Evolutionary conservation across 2,329 filamentous ascomycete genomes (phyloP), one percentile per base, ranked within the genome.

Genomic region (Claviceps digitariae): DNA sequence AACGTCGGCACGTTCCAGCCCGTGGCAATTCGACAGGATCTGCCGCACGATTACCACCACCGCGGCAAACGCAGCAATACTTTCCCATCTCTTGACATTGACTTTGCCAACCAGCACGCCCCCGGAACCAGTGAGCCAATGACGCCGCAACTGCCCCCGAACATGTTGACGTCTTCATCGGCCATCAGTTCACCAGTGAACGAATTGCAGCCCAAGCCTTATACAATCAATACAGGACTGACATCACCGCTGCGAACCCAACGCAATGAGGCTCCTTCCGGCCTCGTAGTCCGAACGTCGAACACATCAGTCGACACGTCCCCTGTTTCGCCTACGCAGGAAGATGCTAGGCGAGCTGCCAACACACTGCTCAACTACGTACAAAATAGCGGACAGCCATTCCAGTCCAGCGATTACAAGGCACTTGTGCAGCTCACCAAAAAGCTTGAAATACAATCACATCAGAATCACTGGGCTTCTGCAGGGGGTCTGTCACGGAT

Each of bases 291-390:
- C 9, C 60, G 61, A 4, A 56, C 57, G 9, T 56, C 59, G 21
- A 60, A 60, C 23, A 60, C 61, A 3, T 57, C 63, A 2, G 72
- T 81, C 40, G 72, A 79, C 56, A 76, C 78, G 43, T 76, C 81
- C 50, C 77, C 83, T 1, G 78, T 69, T 29, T 86, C 85, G 1
- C 86, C 86, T 0, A 89, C 84, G 0, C 86, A 90, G 59, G 90
- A 96, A 60, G 90, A 97, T 66, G 90, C 90, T 4, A 79, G 87
- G 41, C 78, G 82, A 51, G 91, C 90, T 1, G 77, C 94, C 4
- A 84, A 91, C 61, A 83, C 90, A 2, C 80, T 96, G 21, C 78
- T 95, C 65, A 84, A 72, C 56, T 95, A 91, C 64, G 86, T 96
- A 65, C 79, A 88, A 60, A 82, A 83, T 56, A 72, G 68, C 23